A percentile compares a stretch with the other conserved stretches of the same genome.
These are phyloP conservation scores for Fistulinella staudtii DNA, from an alignment of 1,284 basidiomycete species.

Conservation along the genomic window DNA sequence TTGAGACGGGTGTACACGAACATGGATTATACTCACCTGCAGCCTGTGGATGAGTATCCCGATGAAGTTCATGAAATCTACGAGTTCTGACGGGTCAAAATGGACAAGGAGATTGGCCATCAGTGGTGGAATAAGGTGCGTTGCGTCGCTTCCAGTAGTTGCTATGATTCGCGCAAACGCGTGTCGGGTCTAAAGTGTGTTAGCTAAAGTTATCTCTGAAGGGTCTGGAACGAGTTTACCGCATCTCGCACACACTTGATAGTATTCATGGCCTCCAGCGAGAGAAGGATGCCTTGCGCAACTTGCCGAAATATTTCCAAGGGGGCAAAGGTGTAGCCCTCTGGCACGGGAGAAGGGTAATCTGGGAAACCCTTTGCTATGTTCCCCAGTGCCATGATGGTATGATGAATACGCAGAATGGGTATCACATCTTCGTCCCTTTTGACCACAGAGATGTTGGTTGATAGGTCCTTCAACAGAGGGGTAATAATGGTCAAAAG, in stretches of 20 bases:
- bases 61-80: slow-evolving; percentile 96
- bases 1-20: background rate
- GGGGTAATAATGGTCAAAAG: slow-evolving; percentile 81
- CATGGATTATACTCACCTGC: slow-evolving; percentile 55
- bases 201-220: slow-evolving; percentile 6
- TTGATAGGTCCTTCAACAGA: slow-evolving; percentile 73
- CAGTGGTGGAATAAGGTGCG: slow-evolving; percentile 77
- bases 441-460: slow-evolving; percentile 58
- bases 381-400: slow-evolving; percentile 92
- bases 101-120: slow-evolving; percentile 88
- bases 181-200: slow-evolving; percentile 68
- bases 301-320: slow-evolving; percentile 83
- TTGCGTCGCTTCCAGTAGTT: slow-evolving; percentile 82
- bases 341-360: slow-evolving; percentile 65
- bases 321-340: slow-evolving; percentile 68
- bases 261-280: slow-evolving; percentile 83
- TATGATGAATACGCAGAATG: slow-evolving; percentile 90
- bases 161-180: slow-evolving; percentile 93
- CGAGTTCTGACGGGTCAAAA: slow-evolving; percentile 89
- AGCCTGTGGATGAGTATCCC: slow-evolving; percentile 89
- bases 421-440: slow-evolving; percentile 63
- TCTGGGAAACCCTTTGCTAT: slow-evolving; percentile 97
- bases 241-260: slow-evolving; percentile 91
- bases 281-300: slow-evolving; percentile 87
- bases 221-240: slow-evolving; percentile 45